Percentiles rank a stretch among this genome's conserved stretches.
These are phyloP conservation scores for Lentinula sp. DNA, from an alignment of 768 basidiomycete species.

Conservation along the genomic window DNA sequence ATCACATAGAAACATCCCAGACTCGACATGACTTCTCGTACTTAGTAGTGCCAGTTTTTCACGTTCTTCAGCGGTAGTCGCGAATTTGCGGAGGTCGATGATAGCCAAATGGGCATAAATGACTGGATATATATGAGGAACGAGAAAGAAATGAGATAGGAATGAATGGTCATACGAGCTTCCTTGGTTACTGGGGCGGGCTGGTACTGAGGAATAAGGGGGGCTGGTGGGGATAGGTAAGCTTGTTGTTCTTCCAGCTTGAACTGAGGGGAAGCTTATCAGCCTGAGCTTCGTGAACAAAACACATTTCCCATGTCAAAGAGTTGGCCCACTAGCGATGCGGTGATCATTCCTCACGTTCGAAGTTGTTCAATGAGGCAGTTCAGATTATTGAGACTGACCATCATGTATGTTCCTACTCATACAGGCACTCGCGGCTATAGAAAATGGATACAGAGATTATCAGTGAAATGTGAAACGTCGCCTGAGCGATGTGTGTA, in stretches of 20 bases:
- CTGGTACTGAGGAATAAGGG: conserved; percentile 22
- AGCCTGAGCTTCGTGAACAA: no score
- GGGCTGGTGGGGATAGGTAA: conserved; percentile 18
- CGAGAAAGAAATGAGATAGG: background rate
- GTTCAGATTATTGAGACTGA: background rate
- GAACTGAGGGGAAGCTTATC: background rate
- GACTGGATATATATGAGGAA: conserved; percentile 18
- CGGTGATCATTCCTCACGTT: no score
- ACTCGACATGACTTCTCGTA: conserved; percentile 24
- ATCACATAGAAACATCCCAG: conserved; percentile 42
- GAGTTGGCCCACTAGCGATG: no score
- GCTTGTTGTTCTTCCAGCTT: background rate
- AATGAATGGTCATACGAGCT: conserved; percentile 17
- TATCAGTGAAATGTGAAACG: background rate
- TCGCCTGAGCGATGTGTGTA: background rate
- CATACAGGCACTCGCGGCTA: background rate
- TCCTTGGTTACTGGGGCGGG: conserved; percentile 25
- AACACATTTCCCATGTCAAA: no score
- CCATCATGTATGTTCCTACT: background rate
- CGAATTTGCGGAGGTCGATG: conserved; percentile 27
- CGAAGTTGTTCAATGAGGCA: background rate
- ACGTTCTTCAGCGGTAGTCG: conserved; percentile 19
- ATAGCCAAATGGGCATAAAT: conserved; percentile 34
- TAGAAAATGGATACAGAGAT: background rate
- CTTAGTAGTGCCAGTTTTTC: conserved; percentile 20